Base-by-base conservation (phyloP, 2,329 filamentous ascomycete genomes). In the Hypoxylon sp. region DNA sequence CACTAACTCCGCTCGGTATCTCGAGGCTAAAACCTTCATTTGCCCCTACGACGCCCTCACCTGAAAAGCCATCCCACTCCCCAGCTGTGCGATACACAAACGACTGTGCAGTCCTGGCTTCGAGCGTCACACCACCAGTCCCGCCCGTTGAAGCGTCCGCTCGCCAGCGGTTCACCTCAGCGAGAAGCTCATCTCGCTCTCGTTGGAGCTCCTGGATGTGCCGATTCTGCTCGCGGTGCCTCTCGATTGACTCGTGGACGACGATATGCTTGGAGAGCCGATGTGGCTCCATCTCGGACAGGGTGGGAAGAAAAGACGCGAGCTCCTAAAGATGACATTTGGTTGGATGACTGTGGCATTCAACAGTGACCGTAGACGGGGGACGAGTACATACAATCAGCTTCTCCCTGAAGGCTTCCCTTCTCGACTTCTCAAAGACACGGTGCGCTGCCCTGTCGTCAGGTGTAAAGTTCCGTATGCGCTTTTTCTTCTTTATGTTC, bases 231-330 rank as follows among this genome's bases (percentile, higher is more conserved):
- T 72, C 53, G 34, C 70, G 69, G 61, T 77, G 75, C 14, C 76
- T 74, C 2, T 76, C 55, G 58, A 81, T 80, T 59, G 77, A 76
- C 65, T 80, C 77, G 21, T 80, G 75, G 13, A 81, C 68, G 14
- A 82, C 79, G 17, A 80, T 74, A 43, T 82, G 80, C 58, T 82
- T 82, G 1, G 80, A 81, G 0, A 82, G 76, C 13, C 79, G 77
- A 36, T 75, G 75, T 17, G 79, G 74, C 19, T 82, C 79, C 1
- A 73, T 77, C 11, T 75, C 74, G 21, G 75, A 68, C 3, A 80
- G 72, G 5, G 75, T 68, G 2, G 80, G 80, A 9, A 81, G 73
- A 21, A 79, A 73, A 53, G 72, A 63, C 2, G 80, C 79, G 17
- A 82, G 75, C 36, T 77, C 74, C 80, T 81, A 57, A n/a, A 36